Evolutionary conservation across 2,329 filamentous ascomycete genomes (phyloP), one percentile per base, ranked within the genome.

Genomic region (Helicocarpus griseus): DNA sequence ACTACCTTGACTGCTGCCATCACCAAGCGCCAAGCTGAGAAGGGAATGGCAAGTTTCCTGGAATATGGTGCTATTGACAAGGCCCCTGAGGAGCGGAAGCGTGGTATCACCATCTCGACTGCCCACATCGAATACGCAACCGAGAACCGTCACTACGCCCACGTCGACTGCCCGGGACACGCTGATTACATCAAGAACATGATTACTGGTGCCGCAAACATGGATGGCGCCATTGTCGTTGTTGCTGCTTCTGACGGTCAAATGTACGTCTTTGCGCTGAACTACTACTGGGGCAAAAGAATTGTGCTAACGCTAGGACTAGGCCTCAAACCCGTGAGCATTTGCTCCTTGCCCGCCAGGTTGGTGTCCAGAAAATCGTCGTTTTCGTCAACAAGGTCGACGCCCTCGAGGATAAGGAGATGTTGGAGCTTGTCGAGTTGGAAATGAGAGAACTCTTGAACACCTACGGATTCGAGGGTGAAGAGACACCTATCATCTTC

Each of bases 131-230:
- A 98, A 78, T 98, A 97, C 79, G 77, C 88, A 63, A 98, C 93
- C 71, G 88, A 95, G 0, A 79, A 78, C 69, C 86, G 93, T 68
- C 93, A 98, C 79, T 98, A 98, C 77, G 93, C 93, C 65, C 93
- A 98, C 82, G 93, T 98, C 78, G 93, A 98, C 82, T 98, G 93
- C 76, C 93, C 93, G 54, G 93, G 93, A 75, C 93, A 98, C 85
- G 93, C 93, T 75, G 93, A 98, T 89, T 98, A 98, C 81, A 97
- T 98, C 79, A 98, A 98, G 83, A 98, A 98, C 85, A 98, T 98
- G 93, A 98, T 98, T 73, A 98, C 93, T 61, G 93, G 93, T 83
- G 90, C 93, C 57, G 91, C 94, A 65, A 95, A 89, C 79, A 98
- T 98, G 93, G 93, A 98, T 65, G 93, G 93, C 65, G 91, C 93